These are phyloP conservation scores for Croton laevigatus DNA, from an alignment of 441 rosid species.

Conservation along the genomic window DNA sequence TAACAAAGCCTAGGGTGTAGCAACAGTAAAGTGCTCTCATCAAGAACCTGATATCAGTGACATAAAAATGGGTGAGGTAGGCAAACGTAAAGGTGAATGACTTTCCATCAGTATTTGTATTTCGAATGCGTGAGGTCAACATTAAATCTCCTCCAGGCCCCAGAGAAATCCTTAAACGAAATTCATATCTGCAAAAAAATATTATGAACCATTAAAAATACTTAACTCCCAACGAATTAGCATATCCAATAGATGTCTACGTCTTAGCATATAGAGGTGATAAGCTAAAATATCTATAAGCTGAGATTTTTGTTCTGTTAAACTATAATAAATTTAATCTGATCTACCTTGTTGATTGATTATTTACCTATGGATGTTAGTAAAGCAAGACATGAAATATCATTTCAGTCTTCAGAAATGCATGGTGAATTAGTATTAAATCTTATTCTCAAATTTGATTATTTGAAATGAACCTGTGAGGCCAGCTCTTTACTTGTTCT, in stretches of 20 bases:
- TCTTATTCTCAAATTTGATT: constrained; percentile 18
- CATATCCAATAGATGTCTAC: not conserved
- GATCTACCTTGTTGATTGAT: not conserved
- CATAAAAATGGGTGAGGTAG: constrained; percentile 77
- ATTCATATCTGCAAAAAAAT: constrained; percentile 60
- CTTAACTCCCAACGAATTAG: not conserved
- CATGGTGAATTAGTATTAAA: not conserved
- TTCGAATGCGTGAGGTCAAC: constrained; percentile 85
- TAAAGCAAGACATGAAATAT: not conserved
- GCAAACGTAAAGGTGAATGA: constrained; percentile 87
- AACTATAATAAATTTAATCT: not conserved
- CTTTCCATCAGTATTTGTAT: constrained; percentile 78
- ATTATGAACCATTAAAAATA: not conserved
- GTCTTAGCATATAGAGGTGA: not conserved
- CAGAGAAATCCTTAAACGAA: constrained; percentile 71
- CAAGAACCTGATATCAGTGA: constrained; percentile 83
- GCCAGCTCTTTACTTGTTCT: constrained; percentile 79
- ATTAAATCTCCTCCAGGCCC: constrained; percentile 79
- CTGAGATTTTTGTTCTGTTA: not conserved
- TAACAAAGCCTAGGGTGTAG: not conserved
- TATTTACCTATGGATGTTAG: not conserved
- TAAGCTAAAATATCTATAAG: too few relatives aligned
- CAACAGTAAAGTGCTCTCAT: not conserved
- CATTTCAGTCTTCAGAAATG: not conserved
- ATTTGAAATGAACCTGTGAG: constrained; percentile 51